Conservation (phyloP, 495 filamentous ascomycete species). For the Pseudotulostoma volvatum region DNA sequence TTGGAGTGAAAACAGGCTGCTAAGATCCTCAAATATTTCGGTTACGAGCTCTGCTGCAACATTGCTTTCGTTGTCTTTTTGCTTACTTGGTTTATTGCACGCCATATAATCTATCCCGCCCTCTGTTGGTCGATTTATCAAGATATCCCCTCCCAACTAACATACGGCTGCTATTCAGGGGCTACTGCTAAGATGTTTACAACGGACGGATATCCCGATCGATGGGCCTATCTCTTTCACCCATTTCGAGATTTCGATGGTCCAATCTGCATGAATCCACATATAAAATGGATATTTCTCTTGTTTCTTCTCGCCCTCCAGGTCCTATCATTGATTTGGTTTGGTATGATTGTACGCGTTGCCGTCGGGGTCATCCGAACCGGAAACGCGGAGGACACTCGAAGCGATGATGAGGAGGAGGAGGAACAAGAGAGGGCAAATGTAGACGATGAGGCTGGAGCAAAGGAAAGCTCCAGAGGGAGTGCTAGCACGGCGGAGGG, state of each 20-base stretch:
- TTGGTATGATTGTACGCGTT: conserved; percentile 69
- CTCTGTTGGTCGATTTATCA: conserved; percentile 68
- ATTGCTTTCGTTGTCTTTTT: conserved; percentile 76
- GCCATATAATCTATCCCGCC: conserved; percentile 63
- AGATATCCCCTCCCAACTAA: conserved; percentile 46
- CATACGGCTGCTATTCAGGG: conserved; percentile 54
- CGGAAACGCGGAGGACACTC: conserved; percentile 64
- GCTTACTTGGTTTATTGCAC: conserved; percentile 63
- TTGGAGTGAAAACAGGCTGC: conserved; percentile 44
- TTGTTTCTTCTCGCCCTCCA: conserved; percentile 63
- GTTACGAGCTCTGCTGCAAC: conserved; percentile 61
- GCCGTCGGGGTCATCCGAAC: conserved; percentile 60
- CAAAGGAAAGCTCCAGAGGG: conserved; percentile 15
- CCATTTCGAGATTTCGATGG: conserved; percentile 54
- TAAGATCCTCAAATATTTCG: conserved; percentile 85
- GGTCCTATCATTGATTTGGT: conserved; percentile 70
- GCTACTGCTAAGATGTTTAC: conserved; percentile 37
- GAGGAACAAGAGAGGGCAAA: conserved; percentile 39
- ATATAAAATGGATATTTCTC: conserved; percentile 60
- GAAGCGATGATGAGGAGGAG: conserved; percentile 74
- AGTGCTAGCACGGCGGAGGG: conserved; percentile 15
- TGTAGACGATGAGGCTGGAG: conserved; percentile 9
- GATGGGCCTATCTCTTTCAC: conserved; percentile 44
- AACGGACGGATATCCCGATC: conserved; percentile 37
- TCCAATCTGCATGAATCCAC: conserved; percentile 57